phyloP scores from a whole-genome alignment of 768 basidiomycete species.

The Artomyces pyxidatus region DNA sequence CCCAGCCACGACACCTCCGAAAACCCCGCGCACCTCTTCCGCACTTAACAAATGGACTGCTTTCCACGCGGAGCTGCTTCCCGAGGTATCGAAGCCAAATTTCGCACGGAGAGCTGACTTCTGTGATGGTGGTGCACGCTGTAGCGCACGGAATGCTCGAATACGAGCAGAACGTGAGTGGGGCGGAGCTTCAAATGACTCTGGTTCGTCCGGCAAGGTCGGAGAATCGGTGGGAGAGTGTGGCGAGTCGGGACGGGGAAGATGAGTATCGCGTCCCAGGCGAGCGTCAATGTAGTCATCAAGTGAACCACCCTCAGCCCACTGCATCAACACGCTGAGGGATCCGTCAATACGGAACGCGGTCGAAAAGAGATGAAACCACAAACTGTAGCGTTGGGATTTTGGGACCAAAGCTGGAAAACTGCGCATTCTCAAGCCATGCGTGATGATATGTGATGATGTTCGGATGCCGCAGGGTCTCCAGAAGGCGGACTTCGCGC shows the following conservation, averaged over 20 bases:
- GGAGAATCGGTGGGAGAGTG: conserved; percentile 39
- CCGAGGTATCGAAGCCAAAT: conserved; percentile 28
- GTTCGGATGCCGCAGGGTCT: conserved; percentile 82
- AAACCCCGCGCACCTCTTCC: conserved; percentile 75
- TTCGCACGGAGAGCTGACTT: conserved; percentile 51
- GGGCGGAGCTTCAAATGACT: conserved; percentile 2
- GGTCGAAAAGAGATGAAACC: neutral
- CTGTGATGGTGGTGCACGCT: conserved; percentile 55
- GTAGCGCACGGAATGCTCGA: conserved; percentile 64
- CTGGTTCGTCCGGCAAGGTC: conserved; percentile 12
- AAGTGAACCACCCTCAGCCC: conserved; percentile 83
- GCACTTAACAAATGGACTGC: conserved; percentile 81
- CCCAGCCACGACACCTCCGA: conserved; percentile 81
- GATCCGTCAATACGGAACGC: neutral
- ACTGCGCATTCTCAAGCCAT: conserved; percentile 82
- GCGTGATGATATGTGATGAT: conserved; percentile 95
- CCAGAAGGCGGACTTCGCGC: conserved; percentile 80
- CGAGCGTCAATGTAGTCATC: conserved; percentile 84
- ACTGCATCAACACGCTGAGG: conserved; percentile 80
- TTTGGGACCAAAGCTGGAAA: conserved; percentile 83
- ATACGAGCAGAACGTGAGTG: conserved; percentile 65
- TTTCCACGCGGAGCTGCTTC: conserved; percentile 37
- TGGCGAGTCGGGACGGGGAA: conserved; percentile 27
- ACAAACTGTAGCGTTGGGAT: conserved; percentile 83
- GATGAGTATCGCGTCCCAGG: conserved; percentile 41